Conservation (phyloP, 192 early-diverging fungal genomes). For the Umbelopsis sp. region DNA sequence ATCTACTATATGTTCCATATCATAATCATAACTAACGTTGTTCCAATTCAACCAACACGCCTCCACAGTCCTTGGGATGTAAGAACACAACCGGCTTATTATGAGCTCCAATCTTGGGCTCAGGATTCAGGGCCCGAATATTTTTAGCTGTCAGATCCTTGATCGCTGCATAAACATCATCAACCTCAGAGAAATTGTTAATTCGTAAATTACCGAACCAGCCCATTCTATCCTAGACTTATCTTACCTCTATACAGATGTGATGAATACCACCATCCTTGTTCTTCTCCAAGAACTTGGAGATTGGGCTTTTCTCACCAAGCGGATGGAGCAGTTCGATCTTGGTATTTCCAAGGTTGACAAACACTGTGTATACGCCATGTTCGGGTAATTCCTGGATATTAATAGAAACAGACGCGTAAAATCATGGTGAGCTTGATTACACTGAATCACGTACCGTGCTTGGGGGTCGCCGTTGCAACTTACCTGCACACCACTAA, state of each 20-base stretch:
- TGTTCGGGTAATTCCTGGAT: constrained; percentile 72
- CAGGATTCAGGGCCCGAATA: constrained; percentile 63
- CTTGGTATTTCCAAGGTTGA: constrained; percentile 85
- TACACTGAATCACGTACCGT: not conserved
- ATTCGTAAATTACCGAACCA: not conserved
- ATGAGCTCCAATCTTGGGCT: constrained; percentile 84
- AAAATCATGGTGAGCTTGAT: not conserved
- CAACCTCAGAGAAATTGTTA: constrained; percentile 40
- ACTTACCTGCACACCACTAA: constrained; percentile 66
- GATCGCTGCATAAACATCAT: constrained; percentile 69
- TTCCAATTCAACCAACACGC: constrained; percentile 78
- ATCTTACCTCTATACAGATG: constrained; percentile 69
- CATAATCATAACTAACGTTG: constrained; percentile 24
- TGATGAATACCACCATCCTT: constrained; percentile 83
- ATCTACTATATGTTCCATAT: not conserved
- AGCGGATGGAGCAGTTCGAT: constrained; percentile 78
- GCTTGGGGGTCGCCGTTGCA: too few species aligned
- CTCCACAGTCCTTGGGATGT: constrained; percentile 77
- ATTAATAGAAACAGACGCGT: not conserved
- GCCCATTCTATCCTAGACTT: not conserved
- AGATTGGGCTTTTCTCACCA: constrained; percentile 77
- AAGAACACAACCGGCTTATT: constrained; percentile 18
- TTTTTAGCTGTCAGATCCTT: constrained; percentile 62
- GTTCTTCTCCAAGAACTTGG: constrained; percentile 79
- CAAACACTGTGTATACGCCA: constrained; percentile 86